Base-by-base conservation (phyloP, 192 early-diverging fungal genomes). In the Polychytrium aggregatum region DNA sequence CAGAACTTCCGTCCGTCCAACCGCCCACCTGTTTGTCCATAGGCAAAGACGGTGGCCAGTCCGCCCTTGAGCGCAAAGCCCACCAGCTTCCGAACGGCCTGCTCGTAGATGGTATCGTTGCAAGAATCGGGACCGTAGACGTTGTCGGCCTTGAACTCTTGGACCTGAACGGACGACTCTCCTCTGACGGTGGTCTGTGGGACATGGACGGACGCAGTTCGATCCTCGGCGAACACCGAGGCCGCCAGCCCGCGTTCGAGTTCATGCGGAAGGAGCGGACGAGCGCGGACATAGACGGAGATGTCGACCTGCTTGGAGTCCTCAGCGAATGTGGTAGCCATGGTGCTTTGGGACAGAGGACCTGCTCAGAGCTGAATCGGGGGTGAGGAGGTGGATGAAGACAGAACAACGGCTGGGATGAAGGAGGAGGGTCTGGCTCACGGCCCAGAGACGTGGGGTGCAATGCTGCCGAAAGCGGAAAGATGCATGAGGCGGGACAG, bases 11-110 rank as follows among this genome's bases (percentile, higher is more conserved):
- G n/a, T n/a, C n/a, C n/a, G n/a, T n/a, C n/a, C n/a, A n/a, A n/a
- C n/a, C n/a, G n/a, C n/a, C 47, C 51, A 24, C 70, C 73, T 4
- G 74, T 78, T 55, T 78, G 73, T 2, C 75, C 75, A 55, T 67
- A 70, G 10, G 68, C 68, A 37, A 77, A 55, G 10, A 71, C 21
- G 26, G 61, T 52, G 20, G 55, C 59, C 22, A 70, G 20, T 26
- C 64, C 65, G 22, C 62, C 62, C 2, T 54, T 59, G 11, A 70
- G 59, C 21, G 52, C 63, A 16, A 63, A 41, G 3, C 44, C 39
- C 24, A 70, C 56, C 37, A 70, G 38, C 11, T 30, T 39, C 26
- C 40, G 3, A 6, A 43, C 52, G 13, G 60, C 46, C 5, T 17
- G 44, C 24, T 48, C 16, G 41, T 66, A 70, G 2, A 70, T 57